phyloP scores from a whole-genome alignment of 2,329 filamentous ascomycete species.

The Teratosphaeria zuluensis region DNA sequence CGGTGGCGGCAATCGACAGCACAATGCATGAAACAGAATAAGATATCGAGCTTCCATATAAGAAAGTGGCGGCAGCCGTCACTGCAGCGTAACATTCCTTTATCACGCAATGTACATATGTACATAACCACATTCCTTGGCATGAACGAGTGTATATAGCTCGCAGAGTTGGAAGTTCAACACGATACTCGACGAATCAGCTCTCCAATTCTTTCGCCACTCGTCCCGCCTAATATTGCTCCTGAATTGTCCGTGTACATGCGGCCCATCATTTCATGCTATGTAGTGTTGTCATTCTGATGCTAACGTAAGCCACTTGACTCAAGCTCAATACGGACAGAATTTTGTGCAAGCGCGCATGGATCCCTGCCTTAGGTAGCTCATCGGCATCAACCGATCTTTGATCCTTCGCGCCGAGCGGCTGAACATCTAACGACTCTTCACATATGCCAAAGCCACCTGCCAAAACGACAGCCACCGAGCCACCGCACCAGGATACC shows the following conservation, averaged over 20 bases:
- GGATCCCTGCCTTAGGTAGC: too few relatives aligned
- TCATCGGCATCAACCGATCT: too few relatives aligned
- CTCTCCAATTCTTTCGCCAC: not conserved
- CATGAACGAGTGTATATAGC: not conserved
- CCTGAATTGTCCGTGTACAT: not conserved
- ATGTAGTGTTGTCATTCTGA: not conserved
- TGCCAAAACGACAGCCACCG: too few relatives aligned
- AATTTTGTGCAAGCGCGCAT: not conserved
- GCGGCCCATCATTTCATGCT: not conserved
- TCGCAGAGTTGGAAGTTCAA: not conserved
- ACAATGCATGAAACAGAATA: too few relatives aligned
- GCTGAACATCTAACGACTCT: too few relatives aligned
- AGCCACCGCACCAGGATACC: too few relatives aligned
- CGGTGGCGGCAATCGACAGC: too few relatives aligned
- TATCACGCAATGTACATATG: not conserved
- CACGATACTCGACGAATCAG: too few relatives aligned
- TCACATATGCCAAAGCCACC: too few relatives aligned
- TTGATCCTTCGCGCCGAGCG: too few relatives aligned
- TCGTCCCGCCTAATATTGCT: not conserved
- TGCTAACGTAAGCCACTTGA: constrained; percentile 9
- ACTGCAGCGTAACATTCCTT: not conserved
- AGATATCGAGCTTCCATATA: too few relatives aligned
- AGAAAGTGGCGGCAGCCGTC: too few relatives aligned
- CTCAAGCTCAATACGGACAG: constrained; percentile 6
- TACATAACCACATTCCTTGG: not conserved